phyloP scores from a whole-genome alignment of 1,284 basidiomycete genomes.

The Coniophora puteana region DNA sequence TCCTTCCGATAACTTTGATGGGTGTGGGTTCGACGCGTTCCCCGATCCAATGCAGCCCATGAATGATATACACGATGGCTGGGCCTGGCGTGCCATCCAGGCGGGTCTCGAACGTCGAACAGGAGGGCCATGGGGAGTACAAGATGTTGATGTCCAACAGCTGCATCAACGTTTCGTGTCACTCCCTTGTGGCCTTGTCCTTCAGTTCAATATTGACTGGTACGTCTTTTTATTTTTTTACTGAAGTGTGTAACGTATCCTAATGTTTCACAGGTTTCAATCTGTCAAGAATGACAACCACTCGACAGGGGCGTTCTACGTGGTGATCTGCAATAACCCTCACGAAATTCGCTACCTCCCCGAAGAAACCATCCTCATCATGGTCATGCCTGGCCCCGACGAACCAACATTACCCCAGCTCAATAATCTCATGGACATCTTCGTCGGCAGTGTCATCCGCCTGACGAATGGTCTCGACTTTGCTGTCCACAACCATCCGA shows the following conservation, averaged over 20 bases:
- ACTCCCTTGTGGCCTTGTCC: slow-evolving; percentile 1
- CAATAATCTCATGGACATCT: background rate
- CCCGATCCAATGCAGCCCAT: background rate
- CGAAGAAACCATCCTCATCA: background rate
- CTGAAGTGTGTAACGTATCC: too few relatives aligned
- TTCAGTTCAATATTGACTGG: background rate
- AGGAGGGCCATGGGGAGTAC: background rate
- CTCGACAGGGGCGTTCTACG: background rate
- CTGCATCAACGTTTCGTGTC: slow-evolving; percentile 3
- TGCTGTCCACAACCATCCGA: too few relatives aligned
- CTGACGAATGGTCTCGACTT: too few relatives aligned
- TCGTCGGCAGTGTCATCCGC: too few relatives aligned
- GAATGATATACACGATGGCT: background rate
- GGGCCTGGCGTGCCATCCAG: background rate
- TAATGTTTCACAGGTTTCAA: slow-evolving; percentile 1
- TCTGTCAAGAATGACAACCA: background rate
- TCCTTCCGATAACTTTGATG: background rate
- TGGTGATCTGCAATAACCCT: background rate
- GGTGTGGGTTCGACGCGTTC: background rate
- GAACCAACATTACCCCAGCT: background rate
- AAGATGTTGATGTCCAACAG: background rate
- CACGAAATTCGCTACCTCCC: background rate
- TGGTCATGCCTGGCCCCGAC: background rate
- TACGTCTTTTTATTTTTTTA: too few relatives aligned
- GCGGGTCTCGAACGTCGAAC: background rate